Conservation (phyloP, 129 eudicot species). For the Chrysanthemum seticuspe region DNA sequence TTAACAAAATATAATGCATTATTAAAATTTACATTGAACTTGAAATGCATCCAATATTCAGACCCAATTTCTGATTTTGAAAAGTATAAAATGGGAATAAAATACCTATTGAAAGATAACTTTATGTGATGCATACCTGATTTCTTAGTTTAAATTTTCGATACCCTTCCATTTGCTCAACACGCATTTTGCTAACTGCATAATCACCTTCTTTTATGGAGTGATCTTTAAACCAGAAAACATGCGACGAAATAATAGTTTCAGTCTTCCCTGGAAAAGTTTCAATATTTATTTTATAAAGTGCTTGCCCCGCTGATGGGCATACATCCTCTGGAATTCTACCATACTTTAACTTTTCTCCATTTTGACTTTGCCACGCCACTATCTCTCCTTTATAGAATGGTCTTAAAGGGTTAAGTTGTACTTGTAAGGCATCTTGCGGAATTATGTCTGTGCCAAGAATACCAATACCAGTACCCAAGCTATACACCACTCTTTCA, state of each 20-base stretch:
- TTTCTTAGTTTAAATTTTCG: constrained; percentile 31
- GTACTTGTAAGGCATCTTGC: constrained; percentile 87
- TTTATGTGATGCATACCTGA: constrained; percentile 43
- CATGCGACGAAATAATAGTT: constrained; percentile 77
- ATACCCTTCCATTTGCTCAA: constrained; percentile 48
- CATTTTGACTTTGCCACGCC: constrained; percentile 91
- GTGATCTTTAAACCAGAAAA: constrained; percentile 80
- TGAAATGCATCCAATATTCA: too few relatives aligned
- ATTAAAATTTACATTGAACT: too few relatives aligned
- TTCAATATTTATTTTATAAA: constrained; percentile 79
- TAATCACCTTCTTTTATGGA: constrained; percentile 39
- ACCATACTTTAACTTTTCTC: constrained; percentile 91
- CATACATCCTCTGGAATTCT: constrained; percentile 88
- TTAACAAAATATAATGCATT: too few relatives aligned
- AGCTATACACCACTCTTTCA: constrained; percentile 31
- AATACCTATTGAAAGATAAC: too few relatives aligned
- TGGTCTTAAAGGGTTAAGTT: constrained; percentile 93
- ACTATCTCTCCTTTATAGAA: constrained; percentile 93
- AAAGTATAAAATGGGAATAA: too few relatives aligned
- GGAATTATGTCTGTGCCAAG: constrained; percentile 80
- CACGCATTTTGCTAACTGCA: constrained; percentile 24
- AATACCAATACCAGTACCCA: constrained; percentile 43
- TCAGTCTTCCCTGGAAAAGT: constrained; percentile 61
- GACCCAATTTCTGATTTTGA: too few relatives aligned
- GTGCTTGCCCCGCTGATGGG: constrained; percentile 95